These are phyloP conservation scores for Pezicula carpinea DNA, from an alignment of 2,329 filamentous ascomycete species.

Conservation along the genomic window DNA sequence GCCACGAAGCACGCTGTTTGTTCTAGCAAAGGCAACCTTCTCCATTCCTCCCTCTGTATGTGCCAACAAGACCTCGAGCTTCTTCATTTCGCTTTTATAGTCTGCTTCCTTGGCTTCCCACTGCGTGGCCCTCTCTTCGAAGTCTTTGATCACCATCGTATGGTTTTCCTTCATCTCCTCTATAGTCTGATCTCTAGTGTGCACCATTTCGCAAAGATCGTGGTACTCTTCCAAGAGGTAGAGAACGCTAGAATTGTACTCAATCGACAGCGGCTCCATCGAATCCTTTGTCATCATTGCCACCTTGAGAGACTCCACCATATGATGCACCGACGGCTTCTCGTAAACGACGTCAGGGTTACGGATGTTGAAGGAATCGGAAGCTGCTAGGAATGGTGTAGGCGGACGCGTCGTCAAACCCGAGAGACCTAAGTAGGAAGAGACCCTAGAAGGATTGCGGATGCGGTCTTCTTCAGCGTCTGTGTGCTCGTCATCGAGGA, in stretches of 20 bases:
- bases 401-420: conserved; percentile 2
- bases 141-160: conserved; percentile 23
- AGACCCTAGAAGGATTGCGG: conserved; percentile 18
- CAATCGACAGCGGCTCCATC: conserved; percentile 19
- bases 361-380: conserved; percentile 17
- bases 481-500: conserved; percentile 11
- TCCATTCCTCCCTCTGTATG: conserved; percentile 26
- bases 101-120: conserved; percentile 25
- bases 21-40: conserved; percentile 23
- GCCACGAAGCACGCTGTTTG: conserved; percentile 24
- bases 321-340: conserved; percentile 26
- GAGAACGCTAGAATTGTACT: conserved; percentile 28
- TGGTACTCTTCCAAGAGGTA: conserved; percentile 28
- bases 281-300: conserved; percentile 28
- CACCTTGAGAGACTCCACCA: conserved; percentile 27
- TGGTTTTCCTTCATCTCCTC: conserved; percentile 20
- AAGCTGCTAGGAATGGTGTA: conserved; percentile 7
- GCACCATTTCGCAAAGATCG: conserved; percentile 16
- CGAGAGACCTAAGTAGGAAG: conserved; percentile 20
- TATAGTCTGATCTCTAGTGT: conserved; percentile 16
- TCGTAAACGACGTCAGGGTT: conserved; percentile 22
- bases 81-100: conserved; percentile 27
- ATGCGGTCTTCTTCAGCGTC: conserved; percentile 14
- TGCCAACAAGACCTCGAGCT: conserved; percentile 26
- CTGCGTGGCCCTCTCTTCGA: conserved; percentile 18